Conservation (phyloP, 345 rosid species). For the Sisymbrium irio region DNA sequence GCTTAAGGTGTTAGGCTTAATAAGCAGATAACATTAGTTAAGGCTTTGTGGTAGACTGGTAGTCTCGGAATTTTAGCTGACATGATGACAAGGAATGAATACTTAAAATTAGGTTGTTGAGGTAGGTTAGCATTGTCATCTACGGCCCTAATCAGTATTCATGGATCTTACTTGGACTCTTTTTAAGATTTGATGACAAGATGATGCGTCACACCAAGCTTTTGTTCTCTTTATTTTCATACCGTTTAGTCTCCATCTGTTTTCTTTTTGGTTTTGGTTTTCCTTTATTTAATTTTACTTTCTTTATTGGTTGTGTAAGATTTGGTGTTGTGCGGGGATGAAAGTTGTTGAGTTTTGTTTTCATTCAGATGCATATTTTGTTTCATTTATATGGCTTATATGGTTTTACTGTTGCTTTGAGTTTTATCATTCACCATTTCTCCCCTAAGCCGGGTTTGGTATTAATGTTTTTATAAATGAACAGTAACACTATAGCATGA, state of each 20-base stretch:
- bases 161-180: neutral
- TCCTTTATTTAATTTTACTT: neutral
- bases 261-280: neutral
- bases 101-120: neutral
- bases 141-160: neutral
- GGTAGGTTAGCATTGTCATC: neutral
- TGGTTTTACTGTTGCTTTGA: constrained; percentile 2
- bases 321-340: neutral
- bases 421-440: neutral
- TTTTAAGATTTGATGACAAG: neutral
- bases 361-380: neutral
- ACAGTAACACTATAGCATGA: neutral
- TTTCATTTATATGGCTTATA: constrained; percentile 1
- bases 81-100: neutral
- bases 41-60: constrained; percentile 6
- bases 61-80: neutral
- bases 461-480: neutral
- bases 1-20: neutral
- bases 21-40: neutral
- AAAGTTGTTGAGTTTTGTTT: neutral
- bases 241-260: neutral
- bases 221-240: constrained; percentile 1
- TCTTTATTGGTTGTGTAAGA: neutral
- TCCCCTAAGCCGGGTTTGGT: constrained; percentile 3
- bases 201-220: neutral